These are phyloP conservation scores for Carallia brachiata DNA, from an alignment of 345 rosid species.

Conservation along the genomic window DNA sequence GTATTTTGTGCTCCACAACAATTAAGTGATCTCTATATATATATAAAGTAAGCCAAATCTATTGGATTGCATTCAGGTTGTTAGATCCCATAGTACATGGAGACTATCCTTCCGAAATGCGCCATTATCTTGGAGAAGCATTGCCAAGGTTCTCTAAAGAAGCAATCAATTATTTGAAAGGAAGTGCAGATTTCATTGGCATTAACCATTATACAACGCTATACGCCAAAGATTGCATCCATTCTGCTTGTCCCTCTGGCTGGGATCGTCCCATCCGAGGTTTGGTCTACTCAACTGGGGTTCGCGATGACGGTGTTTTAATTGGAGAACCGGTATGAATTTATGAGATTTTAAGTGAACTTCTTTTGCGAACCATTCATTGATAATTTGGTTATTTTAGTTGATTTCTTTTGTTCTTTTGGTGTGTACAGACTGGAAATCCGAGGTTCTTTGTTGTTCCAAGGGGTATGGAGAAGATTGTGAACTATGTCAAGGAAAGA, in stretches of 20 bases:
- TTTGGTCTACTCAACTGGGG: constrained; percentile 36
- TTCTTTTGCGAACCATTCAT: no score
- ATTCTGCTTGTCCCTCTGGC: constrained; percentile 33
- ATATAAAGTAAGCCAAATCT: neutral
- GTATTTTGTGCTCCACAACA: neutral
- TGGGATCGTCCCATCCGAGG: constrained; percentile 35
- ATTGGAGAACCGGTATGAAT: constrained; percentile 35
- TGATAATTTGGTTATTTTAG: no score
- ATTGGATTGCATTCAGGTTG: constrained; percentile 19
- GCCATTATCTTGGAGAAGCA: constrained; percentile 29
- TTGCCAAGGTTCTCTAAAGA: constrained; percentile 35
- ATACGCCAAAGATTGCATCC: constrained; percentile 49
- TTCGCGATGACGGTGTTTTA: constrained; percentile 27
- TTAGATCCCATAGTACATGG: constrained; percentile 48
- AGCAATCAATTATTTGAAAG: constrained; percentile 33
- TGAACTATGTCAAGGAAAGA: constrained; percentile 33
- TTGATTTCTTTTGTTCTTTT: neutral
- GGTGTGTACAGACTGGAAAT: constrained; percentile 29
- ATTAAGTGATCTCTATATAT: neutral
- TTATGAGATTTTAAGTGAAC: no score
- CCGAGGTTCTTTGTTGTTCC: constrained; percentile 40
- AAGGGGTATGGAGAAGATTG: constrained; percentile 43
- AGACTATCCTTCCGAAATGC: constrained; percentile 48
- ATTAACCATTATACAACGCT: constrained; percentile 41
- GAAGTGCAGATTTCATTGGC: constrained; percentile 49